Conservation (phyloP, 2,329 filamentous ascomycete genomes). For the Aspergillus fumigatus region DNA sequence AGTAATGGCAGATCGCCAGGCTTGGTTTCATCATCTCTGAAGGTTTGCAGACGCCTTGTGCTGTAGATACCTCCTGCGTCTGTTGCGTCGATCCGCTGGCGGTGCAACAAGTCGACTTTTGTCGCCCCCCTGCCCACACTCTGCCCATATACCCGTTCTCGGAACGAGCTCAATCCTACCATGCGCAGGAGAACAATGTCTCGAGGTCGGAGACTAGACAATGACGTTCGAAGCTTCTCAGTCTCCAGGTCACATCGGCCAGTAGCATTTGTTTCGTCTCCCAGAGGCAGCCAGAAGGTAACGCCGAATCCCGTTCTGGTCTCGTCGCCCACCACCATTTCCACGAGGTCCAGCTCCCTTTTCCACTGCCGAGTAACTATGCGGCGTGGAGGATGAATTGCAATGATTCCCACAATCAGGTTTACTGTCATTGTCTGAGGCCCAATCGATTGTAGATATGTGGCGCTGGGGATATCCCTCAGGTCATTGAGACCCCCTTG, state of each 20-base stretch:
- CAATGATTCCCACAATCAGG: constrained; percentile 74
- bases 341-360: constrained; percentile 60
- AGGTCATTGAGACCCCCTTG: constrained; percentile 57
- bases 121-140: constrained; percentile 70
- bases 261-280: constrained; percentile 11
- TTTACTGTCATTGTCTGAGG: constrained; percentile 81
- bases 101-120: constrained; percentile 62
- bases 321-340: constrained; percentile 79
- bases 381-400: constrained; percentile 61
- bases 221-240: constrained; percentile 36
- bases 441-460: constrained; percentile 60
- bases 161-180: constrained; percentile 72
- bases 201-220: constrained; percentile 55
- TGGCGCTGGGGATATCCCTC: constrained; percentile 63
- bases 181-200: constrained; percentile 78
- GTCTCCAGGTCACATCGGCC: constrained; percentile 8
- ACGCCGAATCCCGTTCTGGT: constrained; percentile 75
- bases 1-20: constrained; percentile 46
- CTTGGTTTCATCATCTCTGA: constrained; percentile 14
- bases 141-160: constrained; percentile 75
- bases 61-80: constrained; percentile 57
- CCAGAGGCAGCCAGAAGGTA: constrained; percentile 70
- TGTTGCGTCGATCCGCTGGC: constrained; percentile 48
- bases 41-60: constrained; percentile 41
- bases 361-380: constrained; percentile 58